These are phyloP conservation scores for Penicillium sp. DNA, from an alignment of 2,329 filamentous ascomycete species.

Conservation along the genomic window DNA sequence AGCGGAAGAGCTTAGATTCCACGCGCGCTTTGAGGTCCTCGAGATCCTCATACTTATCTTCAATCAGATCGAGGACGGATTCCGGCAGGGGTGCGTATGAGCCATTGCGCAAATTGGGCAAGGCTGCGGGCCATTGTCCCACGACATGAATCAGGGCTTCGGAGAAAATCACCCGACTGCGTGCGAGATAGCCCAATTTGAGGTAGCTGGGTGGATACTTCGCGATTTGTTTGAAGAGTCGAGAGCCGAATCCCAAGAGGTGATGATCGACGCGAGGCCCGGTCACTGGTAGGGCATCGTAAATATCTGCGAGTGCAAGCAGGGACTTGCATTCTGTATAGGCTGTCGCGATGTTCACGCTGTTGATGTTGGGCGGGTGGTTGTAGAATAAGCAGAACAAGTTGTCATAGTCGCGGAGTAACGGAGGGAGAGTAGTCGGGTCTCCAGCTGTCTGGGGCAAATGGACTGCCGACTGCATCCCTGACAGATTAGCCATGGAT, in stretches of 20 bases:
- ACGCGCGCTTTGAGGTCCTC: slow-evolving; percentile 79
- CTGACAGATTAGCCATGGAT: slow-evolving; percentile 78
- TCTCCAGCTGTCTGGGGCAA: slow-evolving; percentile 56
- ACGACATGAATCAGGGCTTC: slow-evolving; percentile 93
- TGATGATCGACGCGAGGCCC: slow-evolving; percentile 93
- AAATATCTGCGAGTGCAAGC: slow-evolving; percentile 87
- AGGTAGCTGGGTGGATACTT: slow-evolving; percentile 95
- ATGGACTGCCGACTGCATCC: slow-evolving; percentile 58
- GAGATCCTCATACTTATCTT: slow-evolving; percentile 92
- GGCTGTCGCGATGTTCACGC: slow-evolving; percentile 85
- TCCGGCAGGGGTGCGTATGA: slow-evolving; percentile 66
- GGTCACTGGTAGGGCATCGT: slow-evolving; percentile 85
- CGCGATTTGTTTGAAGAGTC: slow-evolving; percentile 93
- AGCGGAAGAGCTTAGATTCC: slow-evolving; percentile 79
- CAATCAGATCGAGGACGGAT: slow-evolving; percentile 81
- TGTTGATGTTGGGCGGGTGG: slow-evolving; percentile 79
- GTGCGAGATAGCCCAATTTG: slow-evolving; percentile 82
- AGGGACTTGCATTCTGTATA: slow-evolving; percentile 94
- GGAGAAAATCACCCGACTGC: slow-evolving; percentile 80
- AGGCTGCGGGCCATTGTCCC: slow-evolving; percentile 85
- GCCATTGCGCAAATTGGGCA: slow-evolving; percentile 71
- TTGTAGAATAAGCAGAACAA: slow-evolving; percentile 97
- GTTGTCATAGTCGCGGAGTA: slow-evolving; percentile 92
- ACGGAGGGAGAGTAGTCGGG: slow-evolving; percentile 68
- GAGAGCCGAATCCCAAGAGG: slow-evolving; percentile 84